Evolutionary conservation across 2,329 filamentous ascomycete genomes (phyloP).

Genomic region (Raffaelea deltoideospora): DNA sequence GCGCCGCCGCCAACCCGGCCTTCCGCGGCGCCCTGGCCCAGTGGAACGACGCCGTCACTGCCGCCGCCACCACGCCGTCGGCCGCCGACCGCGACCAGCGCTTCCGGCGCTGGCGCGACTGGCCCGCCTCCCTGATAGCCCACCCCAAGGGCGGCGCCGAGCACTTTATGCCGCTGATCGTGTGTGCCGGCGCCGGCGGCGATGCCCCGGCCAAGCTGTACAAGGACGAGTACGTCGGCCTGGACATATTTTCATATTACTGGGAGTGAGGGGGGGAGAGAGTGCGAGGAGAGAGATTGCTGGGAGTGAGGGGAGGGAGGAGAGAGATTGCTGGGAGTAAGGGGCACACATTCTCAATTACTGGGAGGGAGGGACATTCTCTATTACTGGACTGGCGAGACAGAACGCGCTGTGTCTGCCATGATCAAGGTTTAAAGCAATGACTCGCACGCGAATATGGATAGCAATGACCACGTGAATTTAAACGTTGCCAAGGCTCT

Average conservation of each 20-base stretch:
- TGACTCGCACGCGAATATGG: too few relatives aligned
- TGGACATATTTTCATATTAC: slow-evolving; percentile 40
- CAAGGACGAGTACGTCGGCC: slow-evolving; percentile 30
- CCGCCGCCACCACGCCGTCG: slow-evolving; percentile 20
- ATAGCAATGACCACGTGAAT: too few relatives aligned
- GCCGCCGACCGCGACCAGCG: slow-evolving; percentile 20
- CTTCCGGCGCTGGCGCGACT: slow-evolving; percentile 31
- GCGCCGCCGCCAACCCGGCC: slow-evolving; percentile 8
- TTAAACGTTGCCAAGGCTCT: too few relatives aligned
- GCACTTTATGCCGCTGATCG: slow-evolving; percentile 44
- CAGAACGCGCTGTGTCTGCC: too few relatives aligned
- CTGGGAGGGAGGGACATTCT: too few relatives aligned
- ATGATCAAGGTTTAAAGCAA: too few relatives aligned
- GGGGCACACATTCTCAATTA: too few relatives aligned
- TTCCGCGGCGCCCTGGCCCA: slow-evolving; percentile 15
- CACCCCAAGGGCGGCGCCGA: slow-evolving; percentile 38
- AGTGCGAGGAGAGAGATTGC: too few relatives aligned
- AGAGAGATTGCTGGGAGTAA: too few relatives aligned
- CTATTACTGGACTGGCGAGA: too few relatives aligned
- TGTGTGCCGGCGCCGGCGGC: slow-evolving; percentile 35
- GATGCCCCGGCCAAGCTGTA: slow-evolving; percentile 27
- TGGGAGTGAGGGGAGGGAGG: too few relatives aligned
- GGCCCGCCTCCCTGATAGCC: slow-evolving; percentile 31
- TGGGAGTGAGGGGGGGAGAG: too few relatives aligned
- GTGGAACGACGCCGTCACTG: slow-evolving; percentile 32